Evolutionary conservation across 1,139 yeast species (phyloP), one percentile per base, ranked within the genome.

Genomic region (Lodderomyces parapsilosis): DNA sequence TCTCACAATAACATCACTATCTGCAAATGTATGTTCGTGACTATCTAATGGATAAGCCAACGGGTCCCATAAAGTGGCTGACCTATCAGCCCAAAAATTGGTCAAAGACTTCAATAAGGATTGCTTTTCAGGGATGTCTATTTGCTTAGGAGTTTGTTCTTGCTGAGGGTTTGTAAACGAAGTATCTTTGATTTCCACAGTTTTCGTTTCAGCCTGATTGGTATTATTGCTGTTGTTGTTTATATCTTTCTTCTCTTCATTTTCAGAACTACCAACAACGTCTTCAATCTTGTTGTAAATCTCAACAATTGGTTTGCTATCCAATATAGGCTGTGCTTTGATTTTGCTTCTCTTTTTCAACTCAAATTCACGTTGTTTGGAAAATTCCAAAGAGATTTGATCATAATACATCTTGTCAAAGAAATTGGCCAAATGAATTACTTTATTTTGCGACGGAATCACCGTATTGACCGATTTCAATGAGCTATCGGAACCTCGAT

Each of bases 51-150:
- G 97, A 61, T 90, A 91, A 17, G 80, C 85, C 33, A 94, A 67
- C 0, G 97, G 96, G 51, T 87, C 90, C 99, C 99, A 94, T 18
- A 94, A 76, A 2, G 96, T 86, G 0, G 98, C 93, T 1, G 98
- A 87, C 54, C 99, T 68, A 63, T 94, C 99, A 1, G 97, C 98
- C 99, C 99, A 93, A 63, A 93, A 91, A 55, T 84, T 89, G 0
- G 96, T 81, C 45, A 94, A 68, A 0, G 96, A 83, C 55, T 88
- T 89, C 66, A 94, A 77, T 27, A 94, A 63, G 0, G 96, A 84
- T 27, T 82, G 79, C 52, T 80, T 80, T 56, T 89, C 97, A 2
- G 88, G 65, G 7, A 43, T 47, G 25, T 47, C 50, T 31, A 42
- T 32, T 27, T 42, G 44, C 18, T 47, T 47, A n/a, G 24, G 33